These are phyloP conservation scores for Yamadazyma blattariae DNA, from an alignment of 1,139 yeast species.

Conservation along the genomic window DNA sequence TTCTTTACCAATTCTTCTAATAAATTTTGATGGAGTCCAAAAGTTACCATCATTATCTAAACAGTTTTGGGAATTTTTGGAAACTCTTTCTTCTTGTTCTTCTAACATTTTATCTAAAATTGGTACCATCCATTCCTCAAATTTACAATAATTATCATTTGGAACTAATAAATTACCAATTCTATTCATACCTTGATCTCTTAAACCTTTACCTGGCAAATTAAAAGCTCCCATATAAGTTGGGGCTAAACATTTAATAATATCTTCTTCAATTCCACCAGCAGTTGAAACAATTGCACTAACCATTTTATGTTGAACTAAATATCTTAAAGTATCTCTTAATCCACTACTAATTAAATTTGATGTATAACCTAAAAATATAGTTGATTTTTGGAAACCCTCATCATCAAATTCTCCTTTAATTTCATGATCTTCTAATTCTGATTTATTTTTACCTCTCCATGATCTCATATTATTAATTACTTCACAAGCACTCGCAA, in stretches of 20 bases:
- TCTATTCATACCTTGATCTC: slow-evolving; percentile 96
- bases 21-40: slow-evolving; percentile 94
- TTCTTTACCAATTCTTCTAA: slow-evolving; percentile 91
- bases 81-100: slow-evolving; percentile 78
- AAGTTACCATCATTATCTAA: slow-evolving; percentile 43
- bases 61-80: slow-evolving; percentile 20
- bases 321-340: slow-evolving; percentile 82
- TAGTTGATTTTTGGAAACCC: slow-evolving; percentile 82
- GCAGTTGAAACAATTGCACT: slow-evolving; percentile 94
- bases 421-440: slow-evolving; percentile 67
- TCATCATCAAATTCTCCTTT: slow-evolving; percentile 73
- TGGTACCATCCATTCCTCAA: slow-evolving; percentile 98
- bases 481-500: slow-evolving; percentile 85
- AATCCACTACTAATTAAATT: slow-evolving; percentile 92
- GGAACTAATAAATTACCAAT: slow-evolving; percentile 97
- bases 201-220: slow-evolving; percentile 72
- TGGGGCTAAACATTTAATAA: slow-evolving; percentile 93
- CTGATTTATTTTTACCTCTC: slow-evolving; percentile 76
- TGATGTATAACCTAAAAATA: slow-evolving; percentile 96
- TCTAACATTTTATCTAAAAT: slow-evolving; percentile 80
- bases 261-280: slow-evolving; percentile 97
- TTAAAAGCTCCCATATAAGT: slow-evolving; percentile 91
- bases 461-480: slow-evolving; percentile 88
- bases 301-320: slow-evolving; percentile 92
- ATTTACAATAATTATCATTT: slow-evolving; percentile 93